phyloP scores from a whole-genome alignment of 1,284 basidiomycete genomes.

The Cerrena zonata region DNA sequence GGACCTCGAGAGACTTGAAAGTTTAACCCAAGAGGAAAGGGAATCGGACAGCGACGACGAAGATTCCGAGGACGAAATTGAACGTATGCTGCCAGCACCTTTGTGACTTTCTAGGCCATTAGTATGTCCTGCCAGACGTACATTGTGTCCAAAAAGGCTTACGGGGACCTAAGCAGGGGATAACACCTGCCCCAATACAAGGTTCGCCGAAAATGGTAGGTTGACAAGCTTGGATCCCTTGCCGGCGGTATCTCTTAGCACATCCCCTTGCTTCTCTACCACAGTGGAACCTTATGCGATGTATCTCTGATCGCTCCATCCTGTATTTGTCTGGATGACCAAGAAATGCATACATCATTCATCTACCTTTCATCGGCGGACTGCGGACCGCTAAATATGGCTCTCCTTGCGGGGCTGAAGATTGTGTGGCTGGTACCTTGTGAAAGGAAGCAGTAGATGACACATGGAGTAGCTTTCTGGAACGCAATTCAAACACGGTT shows the following conservation, averaged over 20 bases:
- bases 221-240: not conserved
- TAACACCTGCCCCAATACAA: not conserved
- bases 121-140: not conserved
- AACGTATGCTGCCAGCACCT: constrained; percentile 29
- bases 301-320: not conserved
- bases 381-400: not conserved
- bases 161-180: not conserved
- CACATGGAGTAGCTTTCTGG: not conserved
- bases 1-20: constrained; percentile 64
- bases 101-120: constrained; percentile 10
- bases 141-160: not conserved
- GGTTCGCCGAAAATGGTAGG: not conserved
- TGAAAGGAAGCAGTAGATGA: not conserved
- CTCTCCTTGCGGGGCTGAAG: too few relatives aligned
- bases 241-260: not conserved
- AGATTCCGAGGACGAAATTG: constrained; percentile 31
- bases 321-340: not conserved
- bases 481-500: not conserved
- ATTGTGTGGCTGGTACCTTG: not conserved
- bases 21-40: constrained; percentile 36
- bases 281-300: not conserved
- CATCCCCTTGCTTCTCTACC: not conserved
- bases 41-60: constrained; percentile 32
- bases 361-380: not conserved
- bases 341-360: not conserved